Evolutionary conservation across 768 basidiomycete species (phyloP), one percentile per base, ranked within the genome.

Genomic region (Heimioporus sp.): DNA sequence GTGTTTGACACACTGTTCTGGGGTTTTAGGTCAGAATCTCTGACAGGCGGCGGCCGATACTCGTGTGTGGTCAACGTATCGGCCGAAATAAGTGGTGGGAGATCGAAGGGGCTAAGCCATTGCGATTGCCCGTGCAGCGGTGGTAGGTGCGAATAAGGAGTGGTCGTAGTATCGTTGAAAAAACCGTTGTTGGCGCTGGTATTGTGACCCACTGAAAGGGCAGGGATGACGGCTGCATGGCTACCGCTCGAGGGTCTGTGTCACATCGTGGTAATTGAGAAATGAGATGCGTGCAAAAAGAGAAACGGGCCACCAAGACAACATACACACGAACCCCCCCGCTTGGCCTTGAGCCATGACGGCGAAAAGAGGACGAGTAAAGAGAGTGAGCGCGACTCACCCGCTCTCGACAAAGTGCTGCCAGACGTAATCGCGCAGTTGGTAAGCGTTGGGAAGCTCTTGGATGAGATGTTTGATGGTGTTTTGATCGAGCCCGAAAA

Each of bases 401-500:
- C 89, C 90, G 73, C 90, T 90, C 69, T 93, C 90, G 10, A 82
- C 77, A 65, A 90, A 92, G 54, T 83, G 80, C 65, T 92, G 90
- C 89, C 89, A 90, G 28, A 91, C 88, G 64, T 93, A 93, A 71
- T 90, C 85, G 58, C 81, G 76, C 51, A 92, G 66, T 41, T 80
- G 73, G 66, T 86, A 80, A 13, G 91, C 85, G 51, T 81, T 80
- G 7, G 85, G 82, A 15, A 93, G 75, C 68, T 90, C 86, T 67
- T 93, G 90, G n/a, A 93, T 90, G 35, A 92, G 78, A 62, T 90
- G 87, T 72, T 92, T 92, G 74, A 93, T 91, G 5, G 87, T 87
- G 63, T 92, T 92, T 67, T 92, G 87, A 4, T 87, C 87, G 15
- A 93, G 74, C 10, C 91, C 91, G 63, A 90, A 92, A 67, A 92